Evolutionary conservation across 2,329 filamentous ascomycete genomes (phyloP), one percentile per base, ranked within the genome.

Genomic region (Fusarium hainanense): DNA sequence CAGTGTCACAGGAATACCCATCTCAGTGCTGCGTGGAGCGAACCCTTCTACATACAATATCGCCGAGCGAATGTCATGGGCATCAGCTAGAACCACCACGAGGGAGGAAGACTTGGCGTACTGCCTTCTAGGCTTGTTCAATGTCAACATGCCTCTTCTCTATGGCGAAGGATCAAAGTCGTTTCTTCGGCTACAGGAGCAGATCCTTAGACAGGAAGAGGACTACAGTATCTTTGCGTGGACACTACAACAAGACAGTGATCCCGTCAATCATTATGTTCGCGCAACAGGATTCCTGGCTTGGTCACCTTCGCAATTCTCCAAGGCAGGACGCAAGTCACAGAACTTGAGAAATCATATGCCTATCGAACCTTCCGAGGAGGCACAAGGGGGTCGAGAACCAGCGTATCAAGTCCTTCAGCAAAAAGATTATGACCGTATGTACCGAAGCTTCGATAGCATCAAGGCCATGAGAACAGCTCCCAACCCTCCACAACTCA

Each of bases 1-100:
- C 16, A 40, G 18, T 7, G 25, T 32, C 2, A 61, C 58, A 25
- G 58, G 56, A 23, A 62, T 62, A 23, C 58, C 58, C 16, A 61
- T 54, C 40, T 49, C 58, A n/a, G 47, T 62, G 14, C n/a, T 66
- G 4, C 48, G 37, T 4, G 63, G 63, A 14, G 50, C 28, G 13
- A 30, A 21, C 11, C 43, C 58, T 6, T 62, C 43, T 9, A 21
- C 16, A 4, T 51, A 37, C 18, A 54, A 43, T 20, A 44, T 67
- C 18, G 63, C 48, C 16, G 40, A 66, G 21, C 46, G 63, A 27
- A 66, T 66, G 63, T 67, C 55, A 8, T 66, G 63, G 63, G 63
- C 63, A 25, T 66, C 62, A 4, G 30, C 49, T 16, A 49, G 63
- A n/a, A 47, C 34, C 20, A 66, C 63, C 11, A 67, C 62, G 3